phyloP scores from a whole-genome alignment of 352 stramenopile genomes.

The Phytophthora sp. region DNA sequence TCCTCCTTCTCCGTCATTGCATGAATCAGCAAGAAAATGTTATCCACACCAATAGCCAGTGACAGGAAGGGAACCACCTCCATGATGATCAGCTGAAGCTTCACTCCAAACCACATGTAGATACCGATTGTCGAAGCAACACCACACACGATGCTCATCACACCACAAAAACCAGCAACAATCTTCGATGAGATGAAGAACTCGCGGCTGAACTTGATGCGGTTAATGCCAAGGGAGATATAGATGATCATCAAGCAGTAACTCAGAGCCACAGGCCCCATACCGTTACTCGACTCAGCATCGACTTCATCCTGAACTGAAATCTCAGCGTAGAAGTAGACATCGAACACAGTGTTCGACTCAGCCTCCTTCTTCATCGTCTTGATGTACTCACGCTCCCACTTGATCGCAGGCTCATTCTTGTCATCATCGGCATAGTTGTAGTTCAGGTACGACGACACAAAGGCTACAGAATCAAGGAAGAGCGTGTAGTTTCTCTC shows the following conservation, averaged over 20 bases:
- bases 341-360: conserved; percentile 51
- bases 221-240: conserved; percentile 70
- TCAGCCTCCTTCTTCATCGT: conserved; percentile 49
- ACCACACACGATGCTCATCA: conserved; percentile 63
- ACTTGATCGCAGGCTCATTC: conserved; percentile 56
- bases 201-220: conserved; percentile 46
- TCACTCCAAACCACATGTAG: conserved; percentile 65
- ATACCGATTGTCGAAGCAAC: conserved; percentile 66
- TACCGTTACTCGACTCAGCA: conserved; percentile 53
- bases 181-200: conserved; percentile 73
- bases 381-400: conserved; percentile 68
- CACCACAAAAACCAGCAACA: conserved; percentile 55
- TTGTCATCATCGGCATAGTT: conserved; percentile 59
- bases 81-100: conserved; percentile 78
- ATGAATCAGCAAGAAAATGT: conserved; percentile 76
- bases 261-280: conserved; percentile 54
- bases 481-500: conserved; percentile 62
- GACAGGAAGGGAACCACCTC: conserved; percentile 74
- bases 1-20: conserved; percentile 59
- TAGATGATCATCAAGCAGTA: conserved; percentile 76
- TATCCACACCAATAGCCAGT: conserved; percentile 72
- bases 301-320: conserved; percentile 70
- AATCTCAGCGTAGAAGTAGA: conserved; percentile 67
- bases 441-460: conserved; percentile 64
- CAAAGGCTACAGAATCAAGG: conserved; percentile 49